These are phyloP conservation scores for Exophiala aquamarina DNA, from an alignment of 2,329 filamentous ascomycete genomes.

Conservation along the genomic window DNA sequence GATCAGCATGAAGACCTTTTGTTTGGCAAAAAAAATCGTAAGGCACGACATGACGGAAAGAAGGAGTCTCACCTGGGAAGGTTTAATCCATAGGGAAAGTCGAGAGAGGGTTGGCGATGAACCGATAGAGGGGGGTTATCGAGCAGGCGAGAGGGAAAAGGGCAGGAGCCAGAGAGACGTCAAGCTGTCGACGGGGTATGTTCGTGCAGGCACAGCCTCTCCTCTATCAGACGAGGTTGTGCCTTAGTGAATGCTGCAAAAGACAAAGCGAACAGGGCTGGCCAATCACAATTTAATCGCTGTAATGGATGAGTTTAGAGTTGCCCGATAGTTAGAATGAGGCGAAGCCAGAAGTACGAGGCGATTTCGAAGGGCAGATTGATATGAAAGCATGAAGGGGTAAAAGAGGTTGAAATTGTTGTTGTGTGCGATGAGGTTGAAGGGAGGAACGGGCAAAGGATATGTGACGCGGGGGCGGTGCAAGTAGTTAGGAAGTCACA, in stretches of 20 bases:
- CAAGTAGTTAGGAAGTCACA: too few relatives aligned
- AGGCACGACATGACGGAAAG: too few relatives aligned
- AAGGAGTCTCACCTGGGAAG: too few relatives aligned
- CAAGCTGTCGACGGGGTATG: background rate
- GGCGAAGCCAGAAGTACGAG: background rate
- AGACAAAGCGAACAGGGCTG: background rate
- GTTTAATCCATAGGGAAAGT: too few relatives aligned
- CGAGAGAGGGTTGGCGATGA: too few relatives aligned
- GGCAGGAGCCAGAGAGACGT: background rate
- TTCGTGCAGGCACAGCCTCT: constrained; percentile 1
- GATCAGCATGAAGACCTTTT: too few relatives aligned
- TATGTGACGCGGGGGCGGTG: background rate
- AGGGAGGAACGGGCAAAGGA: too few relatives aligned
- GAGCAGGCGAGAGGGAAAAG: too few relatives aligned
- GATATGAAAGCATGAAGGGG: background rate
- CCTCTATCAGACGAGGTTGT: background rate
- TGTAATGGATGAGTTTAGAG: background rate
- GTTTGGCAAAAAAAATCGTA: too few relatives aligned
- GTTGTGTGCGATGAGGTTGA: too few relatives aligned
- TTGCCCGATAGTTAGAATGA: background rate
- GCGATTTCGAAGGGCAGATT: background rate
- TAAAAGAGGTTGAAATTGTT: background rate
- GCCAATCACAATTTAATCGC: background rate
- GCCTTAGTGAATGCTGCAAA: constrained; percentile 4
- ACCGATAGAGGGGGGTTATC: too few relatives aligned